These are phyloP conservation scores for Hypocreales sp. DNA, from an alignment of 2,329 filamentous ascomycete genomes.

Conservation along the genomic window DNA sequence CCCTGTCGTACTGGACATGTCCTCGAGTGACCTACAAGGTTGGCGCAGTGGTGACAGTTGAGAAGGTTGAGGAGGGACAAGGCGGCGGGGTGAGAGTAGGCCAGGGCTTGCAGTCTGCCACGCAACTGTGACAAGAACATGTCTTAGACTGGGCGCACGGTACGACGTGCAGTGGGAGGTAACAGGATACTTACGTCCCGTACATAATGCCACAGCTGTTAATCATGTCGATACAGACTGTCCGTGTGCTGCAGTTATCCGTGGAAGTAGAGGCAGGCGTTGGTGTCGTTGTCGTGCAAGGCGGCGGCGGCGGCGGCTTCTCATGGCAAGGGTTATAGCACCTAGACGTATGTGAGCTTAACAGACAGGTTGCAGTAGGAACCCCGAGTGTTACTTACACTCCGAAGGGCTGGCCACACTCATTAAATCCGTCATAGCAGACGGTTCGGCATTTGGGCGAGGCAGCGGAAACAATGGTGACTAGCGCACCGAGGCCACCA, in stretches of 20 bases:
- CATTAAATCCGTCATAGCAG: neutral
- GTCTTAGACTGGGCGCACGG: neutral
- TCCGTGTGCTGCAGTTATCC: constrained; percentile 1
- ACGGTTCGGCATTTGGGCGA: neutral
- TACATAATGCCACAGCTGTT: constrained; percentile 1
- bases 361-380: neutral
- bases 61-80: neutral
- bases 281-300: neutral
- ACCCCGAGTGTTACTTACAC: neutral
- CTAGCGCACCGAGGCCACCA: too few species aligned
- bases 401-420: neutral
- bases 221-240: constrained; percentile 1
- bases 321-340: neutral
- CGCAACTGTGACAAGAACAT: neutral
- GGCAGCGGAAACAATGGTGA: too few species aligned
- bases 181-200: constrained; percentile 1
- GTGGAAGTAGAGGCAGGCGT: neutral
- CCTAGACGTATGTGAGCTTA: neutral
- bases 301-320: neutral
- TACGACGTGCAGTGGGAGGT: too few species aligned
- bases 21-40: too few species aligned
- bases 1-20: too few species aligned
- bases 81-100: neutral
- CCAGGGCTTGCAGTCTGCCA: neutral
- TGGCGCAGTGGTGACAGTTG: neutral